A percentile compares a stretch with the other conserved stretches of the same genome.
Evolutionary conservation across 129 eudicot genomes (phyloP).

Genomic region (Logfia minima): DNA sequence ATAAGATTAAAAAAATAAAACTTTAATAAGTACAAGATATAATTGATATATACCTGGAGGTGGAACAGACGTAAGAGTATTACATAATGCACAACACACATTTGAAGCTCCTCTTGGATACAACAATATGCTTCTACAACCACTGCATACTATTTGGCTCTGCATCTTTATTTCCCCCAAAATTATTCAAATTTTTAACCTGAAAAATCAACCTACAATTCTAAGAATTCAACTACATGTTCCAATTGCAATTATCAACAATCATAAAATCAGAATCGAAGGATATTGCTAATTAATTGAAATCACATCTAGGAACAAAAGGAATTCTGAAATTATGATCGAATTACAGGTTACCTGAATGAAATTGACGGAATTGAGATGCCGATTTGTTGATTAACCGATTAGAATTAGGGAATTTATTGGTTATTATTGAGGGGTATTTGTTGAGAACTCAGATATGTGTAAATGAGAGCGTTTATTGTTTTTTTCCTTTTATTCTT

Average conservation of each 20-base stretch:
- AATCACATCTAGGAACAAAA: neutral
- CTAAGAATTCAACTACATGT: neutral
- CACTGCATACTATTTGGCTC: conserved; percentile 78
- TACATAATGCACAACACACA: conserved; percentile 78
- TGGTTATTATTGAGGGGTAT: conserved; percentile 17
- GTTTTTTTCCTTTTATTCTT: too few relatives aligned
- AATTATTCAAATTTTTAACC: conserved; percentile 46
- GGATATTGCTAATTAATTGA: neutral
- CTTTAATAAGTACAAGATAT: neutral
- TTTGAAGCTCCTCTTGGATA: conserved; percentile 88
- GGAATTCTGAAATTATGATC: neutral
- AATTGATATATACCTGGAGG: conserved; percentile 50
- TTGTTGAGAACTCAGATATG: conserved; percentile 9
- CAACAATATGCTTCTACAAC: conserved; percentile 72
- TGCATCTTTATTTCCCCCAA: conserved; percentile 52
- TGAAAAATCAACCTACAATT: conserved; percentile 41
- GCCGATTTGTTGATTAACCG: conserved; percentile 15
- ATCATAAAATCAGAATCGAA: neutral
- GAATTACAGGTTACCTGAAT: conserved; percentile 27
- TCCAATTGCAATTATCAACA: neutral
- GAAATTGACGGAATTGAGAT: conserved; percentile 17
- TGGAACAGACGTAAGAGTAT: conserved; percentile 67
- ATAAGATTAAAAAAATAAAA: neutral
- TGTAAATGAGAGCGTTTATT: neutral
- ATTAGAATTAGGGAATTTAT: conserved; percentile 26